A percentile compares a stretch with the other conserved stretches of the same genome.
These are phyloP conservation scores for Symbiotaphrina buchneri DNA, from an alignment of 495 filamentous ascomycete species.

Conservation along the genomic window DNA sequence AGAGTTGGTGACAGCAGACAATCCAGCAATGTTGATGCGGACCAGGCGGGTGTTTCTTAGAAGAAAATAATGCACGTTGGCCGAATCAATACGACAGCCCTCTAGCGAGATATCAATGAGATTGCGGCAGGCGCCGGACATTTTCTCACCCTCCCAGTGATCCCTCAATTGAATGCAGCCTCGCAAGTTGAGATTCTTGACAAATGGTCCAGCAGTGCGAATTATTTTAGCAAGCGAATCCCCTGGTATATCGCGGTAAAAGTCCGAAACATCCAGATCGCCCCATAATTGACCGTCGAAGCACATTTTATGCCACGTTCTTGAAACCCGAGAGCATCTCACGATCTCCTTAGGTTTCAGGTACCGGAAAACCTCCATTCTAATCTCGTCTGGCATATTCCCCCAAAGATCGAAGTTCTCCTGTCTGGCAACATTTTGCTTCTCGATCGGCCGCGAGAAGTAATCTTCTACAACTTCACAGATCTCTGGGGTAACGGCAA, in stretches of 20 bases:
- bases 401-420: slow-evolving; percentile 50
- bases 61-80: slow-evolving; percentile 59
- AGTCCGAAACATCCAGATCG: slow-evolving; percentile 61
- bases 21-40: slow-evolving; percentile 66
- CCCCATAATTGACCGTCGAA: slow-evolving; percentile 92
- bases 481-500: slow-evolving; percentile 7
- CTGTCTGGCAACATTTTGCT: slow-evolving; percentile 5
- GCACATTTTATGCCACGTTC: slow-evolving; percentile 62
- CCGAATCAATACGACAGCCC: slow-evolving; percentile 66
- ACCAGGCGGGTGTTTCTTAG: slow-evolving; percentile 52
- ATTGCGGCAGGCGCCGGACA: slow-evolving; percentile 66
- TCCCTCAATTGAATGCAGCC: slow-evolving; percentile 59
- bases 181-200: slow-evolving; percentile 72
- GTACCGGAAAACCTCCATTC: slow-evolving; percentile 52
- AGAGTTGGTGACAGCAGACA: slow-evolving; percentile 58
- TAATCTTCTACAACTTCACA: slow-evolving; percentile 18
- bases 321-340: slow-evolving; percentile 58
- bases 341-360: slow-evolving; percentile 67
- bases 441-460: slow-evolving; percentile 11
- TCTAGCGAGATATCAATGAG: slow-evolving; percentile 72
- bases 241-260: slow-evolving; percentile 70
- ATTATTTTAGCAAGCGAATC: slow-evolving; percentile 71
- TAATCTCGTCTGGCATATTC: slow-evolving; percentile 63
- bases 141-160: slow-evolving; percentile 48
- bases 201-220: slow-evolving; percentile 63